Evolutionary conservation across 179 eudicot species (phyloP), one percentile per base, ranked within the genome.

Genomic region (Nepenthes alata): DNA sequence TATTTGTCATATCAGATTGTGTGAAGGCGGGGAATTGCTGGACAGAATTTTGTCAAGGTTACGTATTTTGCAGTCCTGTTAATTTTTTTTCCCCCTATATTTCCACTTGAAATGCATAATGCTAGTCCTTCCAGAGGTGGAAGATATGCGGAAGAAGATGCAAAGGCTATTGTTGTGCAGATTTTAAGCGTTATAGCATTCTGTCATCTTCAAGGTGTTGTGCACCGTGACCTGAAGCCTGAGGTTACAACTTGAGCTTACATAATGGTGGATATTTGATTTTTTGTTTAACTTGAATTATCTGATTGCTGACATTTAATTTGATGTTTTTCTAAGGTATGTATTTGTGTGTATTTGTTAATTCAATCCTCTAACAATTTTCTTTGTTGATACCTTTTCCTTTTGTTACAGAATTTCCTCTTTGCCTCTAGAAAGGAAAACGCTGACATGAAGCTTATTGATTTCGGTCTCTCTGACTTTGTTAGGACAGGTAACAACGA

Each of bases 141-240:
- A 61, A 79, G 59, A 68, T 79, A 76, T 73, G 16, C 83, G 35
- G 83, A 79, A 63, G 75, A 70, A 51, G 83, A 79, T 56, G 83
- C 80, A 37, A 79, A 79, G 68, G 77, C 75, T 37, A 76, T 73
- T 38, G 39, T 79, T 45, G 68, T 67, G 60, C 80, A 79, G 72
- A 79, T 79, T 44, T 48, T 79, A 54, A 67, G 70, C 65, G 80
- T 76, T 67, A 78, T 79, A 41, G 59, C 80, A 45, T 79, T 79
- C 70, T 79, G 80, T 62, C 83, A 79, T 76, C 78, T 79, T 47
- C 83, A 79, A 69, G 83, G 83, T 35, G 80, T 79, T 61, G 83
- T 79, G 67, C 83, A 75, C 68, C 83, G 83, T 38, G 83, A 79
- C 69, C 67, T 79, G 58, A 79, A 79, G 64, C 83, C 83, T 47